Base-by-base conservation (phyloP, 768 basidiomycete genomes). In the Rhizopogon roseolus region DNA sequence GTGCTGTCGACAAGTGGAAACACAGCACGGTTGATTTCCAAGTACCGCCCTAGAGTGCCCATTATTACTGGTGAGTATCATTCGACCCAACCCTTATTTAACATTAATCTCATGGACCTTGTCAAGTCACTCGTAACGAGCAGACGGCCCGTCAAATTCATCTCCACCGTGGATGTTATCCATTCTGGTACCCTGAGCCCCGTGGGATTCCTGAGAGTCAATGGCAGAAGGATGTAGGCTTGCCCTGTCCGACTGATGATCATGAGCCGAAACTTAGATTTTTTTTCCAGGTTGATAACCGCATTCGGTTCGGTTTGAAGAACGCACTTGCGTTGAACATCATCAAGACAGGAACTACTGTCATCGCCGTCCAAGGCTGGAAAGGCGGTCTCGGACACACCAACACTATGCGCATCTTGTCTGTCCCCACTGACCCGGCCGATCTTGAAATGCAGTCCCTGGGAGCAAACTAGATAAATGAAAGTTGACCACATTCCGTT, bases 331-430 rank as follows among this genome's bases (percentile, higher is more conserved):
- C 74, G 16, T 73, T 99, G 71, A 88, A 90, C 59, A 81, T 99
- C 67, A 86, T 98, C 76, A 84, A 85, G 64, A 84, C 92, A 37
- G 91, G 93, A 52, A 85, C 85, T 50, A 92, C 94, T 25, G 81
- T 99, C 64, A 78, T 98, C 58, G 96, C 96, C 46, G 89, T 99
- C 5, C 97, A 98, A 72, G 97, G 97, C n/a, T 99, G 96, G 96
- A 96, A 94, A 76, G 92, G 94, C 41, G 97, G 97, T 54, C 82
- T 97, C 42, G 95, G 94, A 32, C 93, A 97, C 74, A 95, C 93
- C 60, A 94, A 95, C 78, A 93, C 91, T 11, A 76, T 94, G 54
- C 86, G 92, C 48, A 81, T 94, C 57, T 71, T 94, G 61, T 83
- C 82, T 39, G 92, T 93, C 42, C 92, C 92, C 16, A 91, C 88